A percentile compares a stretch with the other conserved stretches of the same genome.
Conservation (phyloP, 257 asterid species). For the Fraxinus anomala region DNA sequence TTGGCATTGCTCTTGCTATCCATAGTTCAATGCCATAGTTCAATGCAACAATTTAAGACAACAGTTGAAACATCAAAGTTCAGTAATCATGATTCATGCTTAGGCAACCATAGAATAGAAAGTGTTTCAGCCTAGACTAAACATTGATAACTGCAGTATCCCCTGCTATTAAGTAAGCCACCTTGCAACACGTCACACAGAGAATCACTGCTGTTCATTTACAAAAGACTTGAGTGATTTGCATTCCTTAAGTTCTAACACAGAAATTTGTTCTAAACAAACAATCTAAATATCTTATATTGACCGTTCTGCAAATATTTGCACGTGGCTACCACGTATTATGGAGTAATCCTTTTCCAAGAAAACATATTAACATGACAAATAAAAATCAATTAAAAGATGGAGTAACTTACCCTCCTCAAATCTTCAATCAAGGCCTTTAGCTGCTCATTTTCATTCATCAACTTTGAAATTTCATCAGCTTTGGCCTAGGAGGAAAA, state of each 20-base stretch:
- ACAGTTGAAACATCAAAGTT: not conserved
- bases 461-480: slow-evolving; percentile 87
- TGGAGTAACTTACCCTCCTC: slow-evolving; percentile 51
- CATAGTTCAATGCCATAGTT: not conserved
- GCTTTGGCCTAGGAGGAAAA: slow-evolving; percentile 75
- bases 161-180: not conserved
- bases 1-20: not conserved
- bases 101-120: not conserved
- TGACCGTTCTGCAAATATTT: not conserved
- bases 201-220: not conserved
- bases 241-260: not conserved
- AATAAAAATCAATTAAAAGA: slow-evolving; percentile 2
- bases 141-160: not conserved
- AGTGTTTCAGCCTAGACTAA: not conserved
- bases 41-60: not conserved
- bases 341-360: not conserved
- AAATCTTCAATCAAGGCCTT: slow-evolving; percentile 66
- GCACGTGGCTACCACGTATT: not conserved
- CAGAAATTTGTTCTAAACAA: not conserved
- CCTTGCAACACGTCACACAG: not conserved
- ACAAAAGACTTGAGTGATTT: not conserved
- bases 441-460: slow-evolving; percentile 88
- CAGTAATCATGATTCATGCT: not conserved
- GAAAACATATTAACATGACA: not conserved
- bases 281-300: not conserved